phyloP scores from a whole-genome alignment of 225 moss, liverwort and hornwort genomes.

The Physcomitrium patens region DNA sequence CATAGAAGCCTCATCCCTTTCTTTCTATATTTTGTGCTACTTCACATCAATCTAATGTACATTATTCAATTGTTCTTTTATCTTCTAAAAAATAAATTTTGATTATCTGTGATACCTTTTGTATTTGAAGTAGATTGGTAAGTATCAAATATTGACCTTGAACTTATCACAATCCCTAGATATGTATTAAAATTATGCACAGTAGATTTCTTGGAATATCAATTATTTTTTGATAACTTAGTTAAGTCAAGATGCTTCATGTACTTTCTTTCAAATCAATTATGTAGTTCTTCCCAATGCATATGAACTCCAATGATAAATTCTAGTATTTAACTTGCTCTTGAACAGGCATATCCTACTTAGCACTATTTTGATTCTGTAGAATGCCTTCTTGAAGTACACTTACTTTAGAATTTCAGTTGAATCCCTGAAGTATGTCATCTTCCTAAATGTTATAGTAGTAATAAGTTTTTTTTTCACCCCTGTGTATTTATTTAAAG shows the following conservation, averaged over 20 bases:
- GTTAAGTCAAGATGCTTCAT: constrained; percentile 31
- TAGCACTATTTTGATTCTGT: neutral
- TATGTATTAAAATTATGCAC: neutral
- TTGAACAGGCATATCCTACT: neutral
- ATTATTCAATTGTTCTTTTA: too few relatives aligned
- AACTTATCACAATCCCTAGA: constrained; percentile 13
- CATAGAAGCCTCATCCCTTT: neutral
- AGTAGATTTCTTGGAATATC: constrained; percentile 5
- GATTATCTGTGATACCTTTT: neutral
- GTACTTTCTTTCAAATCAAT: neutral
- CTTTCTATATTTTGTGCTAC: neutral
- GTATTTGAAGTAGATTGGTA: constrained; percentile 13
- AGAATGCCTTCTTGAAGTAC: too few relatives aligned
- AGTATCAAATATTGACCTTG: constrained; percentile 2
- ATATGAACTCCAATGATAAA: constrained; percentile 10
- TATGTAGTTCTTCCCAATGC: neutral
- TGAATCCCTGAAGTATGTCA: too few relatives aligned
- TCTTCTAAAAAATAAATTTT: too few relatives aligned
- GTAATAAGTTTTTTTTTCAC: too few relatives aligned
- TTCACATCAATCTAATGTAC: too few relatives aligned
- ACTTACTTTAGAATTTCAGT: too few relatives aligned
- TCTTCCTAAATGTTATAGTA: too few relatives aligned
- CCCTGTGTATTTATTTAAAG: too few relatives aligned
- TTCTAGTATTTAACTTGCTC: constrained; percentile 3
- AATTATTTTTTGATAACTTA: neutral